Evolutionary conservation across 148 eudicot genomes (phyloP).

Genomic region (Cornus suecica): DNA sequence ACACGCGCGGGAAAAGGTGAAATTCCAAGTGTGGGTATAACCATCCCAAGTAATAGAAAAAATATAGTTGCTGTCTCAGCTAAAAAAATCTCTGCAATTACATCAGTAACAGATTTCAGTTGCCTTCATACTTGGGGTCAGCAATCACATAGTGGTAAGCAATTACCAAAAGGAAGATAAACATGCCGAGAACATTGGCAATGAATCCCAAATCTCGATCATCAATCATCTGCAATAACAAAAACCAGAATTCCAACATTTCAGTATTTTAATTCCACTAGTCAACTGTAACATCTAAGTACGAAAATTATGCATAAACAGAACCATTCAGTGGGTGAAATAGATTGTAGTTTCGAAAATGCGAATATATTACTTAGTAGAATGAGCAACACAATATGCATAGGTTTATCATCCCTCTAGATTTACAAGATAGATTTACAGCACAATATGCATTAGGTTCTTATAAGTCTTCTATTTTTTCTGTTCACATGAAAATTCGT

Average conservation of each 20-base stretch:
- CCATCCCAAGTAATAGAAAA: too few relatives aligned
- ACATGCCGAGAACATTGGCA: slow-evolving; percentile 73
- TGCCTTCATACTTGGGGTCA: slow-evolving; percentile 67
- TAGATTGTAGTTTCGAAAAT: not conserved
- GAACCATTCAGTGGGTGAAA: not conserved
- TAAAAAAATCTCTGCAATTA: too few relatives aligned
- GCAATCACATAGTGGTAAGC: slow-evolving; percentile 79
- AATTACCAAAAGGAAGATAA: slow-evolving; percentile 61
- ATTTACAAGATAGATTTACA: too few relatives aligned
- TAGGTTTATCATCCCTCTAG: too few relatives aligned
- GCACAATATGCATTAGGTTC: too few relatives aligned
- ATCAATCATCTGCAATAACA: slow-evolving; percentile 58
- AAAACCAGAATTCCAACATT: not conserved
- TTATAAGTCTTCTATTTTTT: too few relatives aligned
- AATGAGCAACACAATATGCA: too few relatives aligned
- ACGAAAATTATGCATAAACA: not conserved
- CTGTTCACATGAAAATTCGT: too few relatives aligned
- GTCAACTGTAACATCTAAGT: not conserved
- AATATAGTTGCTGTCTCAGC: too few relatives aligned
- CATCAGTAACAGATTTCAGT: slow-evolving; percentile 11
- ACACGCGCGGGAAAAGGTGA: too few relatives aligned
- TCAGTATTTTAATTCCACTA: not conserved
- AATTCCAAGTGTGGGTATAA: too few relatives aligned
- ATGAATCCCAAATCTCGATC: slow-evolving; percentile 76
- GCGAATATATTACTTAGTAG: not conserved